Conservation (phyloP, 2,329 filamentous ascomycete genomes). For the Ophiostoma fasciatum region DNA sequence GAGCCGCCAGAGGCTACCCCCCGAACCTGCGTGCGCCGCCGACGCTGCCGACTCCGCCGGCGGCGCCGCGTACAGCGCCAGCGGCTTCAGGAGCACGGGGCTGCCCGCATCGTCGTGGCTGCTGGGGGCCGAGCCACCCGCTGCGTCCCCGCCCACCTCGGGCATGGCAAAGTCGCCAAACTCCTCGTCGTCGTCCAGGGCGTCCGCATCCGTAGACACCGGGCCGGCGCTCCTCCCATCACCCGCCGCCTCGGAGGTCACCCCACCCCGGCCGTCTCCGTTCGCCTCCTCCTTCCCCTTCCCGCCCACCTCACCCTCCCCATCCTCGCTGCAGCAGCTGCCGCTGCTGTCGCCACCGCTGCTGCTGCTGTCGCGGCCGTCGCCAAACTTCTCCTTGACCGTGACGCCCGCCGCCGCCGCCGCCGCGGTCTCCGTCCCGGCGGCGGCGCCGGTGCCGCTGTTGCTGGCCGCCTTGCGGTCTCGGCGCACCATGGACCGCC, state of each 20-base stretch:
- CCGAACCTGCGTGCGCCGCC: background rate
- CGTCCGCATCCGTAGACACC: no score
- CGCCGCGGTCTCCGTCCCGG: background rate
- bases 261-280: no score
- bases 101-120: constrained; percentile 8
- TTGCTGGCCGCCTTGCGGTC: constrained; percentile 2
- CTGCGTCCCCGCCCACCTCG: constrained; percentile 25
- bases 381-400: constrained; percentile 18
- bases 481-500: constrained; percentile 19
- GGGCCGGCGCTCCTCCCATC: no score
- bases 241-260: no score
- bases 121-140: background rate
- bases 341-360: background rate
- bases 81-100: constrained; percentile 35
- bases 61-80: constrained; percentile 32
- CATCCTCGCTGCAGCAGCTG: no score
- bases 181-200: constrained; percentile 46
- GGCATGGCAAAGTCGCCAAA: constrained; percentile 57
- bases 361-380: constrained; percentile 23
- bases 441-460: background rate
- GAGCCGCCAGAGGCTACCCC: constrained; percentile 30
- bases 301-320: no score
- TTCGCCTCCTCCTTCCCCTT: no score
- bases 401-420: background rate
- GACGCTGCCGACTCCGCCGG: background rate